Conservation (phyloP, 768 basidiomycete genomes). For the Russula griseocarnosa region DNA sequence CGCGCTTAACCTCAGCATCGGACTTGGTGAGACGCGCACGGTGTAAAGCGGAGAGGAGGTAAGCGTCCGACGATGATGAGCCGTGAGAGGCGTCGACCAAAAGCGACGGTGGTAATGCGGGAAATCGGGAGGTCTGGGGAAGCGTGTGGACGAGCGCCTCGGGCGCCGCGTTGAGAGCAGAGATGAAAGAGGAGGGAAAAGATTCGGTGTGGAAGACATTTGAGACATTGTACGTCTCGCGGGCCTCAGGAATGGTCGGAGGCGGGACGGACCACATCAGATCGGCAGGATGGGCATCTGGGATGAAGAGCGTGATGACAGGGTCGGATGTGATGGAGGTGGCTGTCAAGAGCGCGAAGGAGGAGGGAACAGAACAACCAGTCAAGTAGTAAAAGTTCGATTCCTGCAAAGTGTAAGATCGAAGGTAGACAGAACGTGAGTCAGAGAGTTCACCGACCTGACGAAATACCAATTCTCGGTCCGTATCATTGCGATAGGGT, state of each 20-base stretch:
- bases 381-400: slow-evolving; percentile 88
- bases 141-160: slow-evolving; percentile 64
- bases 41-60: slow-evolving; percentile 78
- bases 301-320: slow-evolving; percentile 69
- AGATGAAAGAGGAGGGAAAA: slow-evolving; percentile 46
- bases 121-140: slow-evolving; percentile 52
- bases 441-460: slow-evolving; percentile 34
- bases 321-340: slow-evolving; percentile 43
- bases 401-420: slow-evolving; percentile 41
- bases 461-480: slow-evolving; percentile 71
- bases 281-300: slow-evolving; percentile 64
- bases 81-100: slow-evolving; percentile 36
- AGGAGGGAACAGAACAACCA: slow-evolving; percentile 70
- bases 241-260: slow-evolving; percentile 56
- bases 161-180: slow-evolving; percentile 46
- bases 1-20: slow-evolving; percentile 63
- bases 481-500: slow-evolving; percentile 74
- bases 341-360: slow-evolving; percentile 60
- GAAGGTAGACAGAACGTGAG: slow-evolving; percentile 30
- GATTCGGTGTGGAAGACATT: slow-evolving; percentile 46
- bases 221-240: slow-evolving; percentile 57
- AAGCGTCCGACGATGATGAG: slow-evolving; percentile 47
- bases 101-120: slow-evolving; percentile 41
- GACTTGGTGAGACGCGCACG: slow-evolving; percentile 77
- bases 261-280: slow-evolving; percentile 90